phyloP scores from a whole-genome alignment of 2,329 filamentous ascomycete species.

The Simplicillium aogashimaense region DNA sequence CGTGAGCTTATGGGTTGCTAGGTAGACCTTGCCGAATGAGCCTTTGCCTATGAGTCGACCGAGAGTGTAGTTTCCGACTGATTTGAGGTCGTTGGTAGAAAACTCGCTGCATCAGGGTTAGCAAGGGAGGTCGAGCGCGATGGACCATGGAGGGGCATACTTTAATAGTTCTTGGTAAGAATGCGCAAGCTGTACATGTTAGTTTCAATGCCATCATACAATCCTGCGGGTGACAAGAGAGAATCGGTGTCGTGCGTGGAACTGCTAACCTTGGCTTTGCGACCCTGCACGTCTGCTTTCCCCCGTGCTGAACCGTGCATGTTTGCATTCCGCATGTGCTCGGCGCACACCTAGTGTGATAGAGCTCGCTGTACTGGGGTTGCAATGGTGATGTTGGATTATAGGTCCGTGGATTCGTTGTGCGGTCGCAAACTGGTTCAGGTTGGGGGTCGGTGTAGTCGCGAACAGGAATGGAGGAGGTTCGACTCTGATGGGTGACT shows the following conservation, averaged over 20 bases:
- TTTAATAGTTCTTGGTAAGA: constrained; percentile 95
- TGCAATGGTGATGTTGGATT: neutral
- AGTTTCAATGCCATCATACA: neutral
- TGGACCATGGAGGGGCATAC: constrained; percentile 42
- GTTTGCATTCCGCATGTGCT: neutral
- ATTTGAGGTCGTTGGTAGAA: constrained; percentile 78
- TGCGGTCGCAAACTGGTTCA: too few species aligned
- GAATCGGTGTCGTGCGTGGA: neutral
- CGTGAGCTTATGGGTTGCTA: constrained; percentile 92
- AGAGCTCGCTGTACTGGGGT: neutral
- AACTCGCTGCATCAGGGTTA: constrained; percentile 64
- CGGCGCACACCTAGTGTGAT: neutral
- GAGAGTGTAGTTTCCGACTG: constrained; percentile 89
- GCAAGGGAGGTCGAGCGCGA: constrained; percentile 6
- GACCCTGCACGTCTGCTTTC: neutral
- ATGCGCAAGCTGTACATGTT: constrained; percentile 63
- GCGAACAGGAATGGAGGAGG: too few species aligned
- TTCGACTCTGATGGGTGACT: too few species aligned
- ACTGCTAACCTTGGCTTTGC: neutral
- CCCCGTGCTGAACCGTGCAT: neutral
- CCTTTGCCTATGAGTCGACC: constrained; percentile 92
- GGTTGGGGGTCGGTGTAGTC: too few species aligned
- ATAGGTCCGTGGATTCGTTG: too few species aligned
- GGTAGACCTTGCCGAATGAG: constrained; percentile 96
- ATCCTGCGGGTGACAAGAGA: neutral